Base-by-base conservation (phyloP, 805 yeast species). In the Starmera dryadoides region DNA sequence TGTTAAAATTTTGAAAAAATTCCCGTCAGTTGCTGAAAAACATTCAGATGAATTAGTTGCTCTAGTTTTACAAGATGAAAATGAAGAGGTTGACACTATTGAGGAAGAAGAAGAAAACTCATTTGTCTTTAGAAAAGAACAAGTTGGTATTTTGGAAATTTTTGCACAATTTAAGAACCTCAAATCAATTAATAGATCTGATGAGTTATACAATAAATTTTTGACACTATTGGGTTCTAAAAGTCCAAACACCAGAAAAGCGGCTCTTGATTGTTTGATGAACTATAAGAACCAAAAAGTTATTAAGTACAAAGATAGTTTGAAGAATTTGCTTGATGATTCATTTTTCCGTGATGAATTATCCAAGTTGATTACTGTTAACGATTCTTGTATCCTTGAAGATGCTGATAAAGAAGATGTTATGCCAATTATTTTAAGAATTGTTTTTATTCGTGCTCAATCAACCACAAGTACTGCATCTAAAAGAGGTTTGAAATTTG, bases 391-490 rank as follows among this genome's bases (percentile, higher is more conserved):
- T 4, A 59, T 69, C 2, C 68, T 88, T 39, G 86, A 83, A 45
- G 69, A 66, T 7, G 66, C 66, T 3, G 97, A 93, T 54, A 63
- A 71, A 14, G 64, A 57, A 2, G 58, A 45, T 2, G 69, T 91
- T 3, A 75, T 87, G 74, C 93, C 94, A 1, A 52, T 85, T 23
- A 71, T 88, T 4, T 55, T 88, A 36, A 65, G 96, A 47, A 81
- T 93, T 20, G 63, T 93, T 17, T 91, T 81, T 59, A 98, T 98
- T 8, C 72, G 95, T 41, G 86, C 88, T 8, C 94, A 86, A 59
- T 72, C 81, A 1, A 69, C 79, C 30, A 73, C 68, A 40, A 65
- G 75, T 2, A 80, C 84, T 56, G 87, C 86, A 42, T 73, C 79
- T 22, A 85, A 85, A 53, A 73, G 76, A 40, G 80, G 88, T 25